Evolutionary conservation across 352 stramenopile genomes (phyloP).

Genomic region (Pythium oligandrum): DNA sequence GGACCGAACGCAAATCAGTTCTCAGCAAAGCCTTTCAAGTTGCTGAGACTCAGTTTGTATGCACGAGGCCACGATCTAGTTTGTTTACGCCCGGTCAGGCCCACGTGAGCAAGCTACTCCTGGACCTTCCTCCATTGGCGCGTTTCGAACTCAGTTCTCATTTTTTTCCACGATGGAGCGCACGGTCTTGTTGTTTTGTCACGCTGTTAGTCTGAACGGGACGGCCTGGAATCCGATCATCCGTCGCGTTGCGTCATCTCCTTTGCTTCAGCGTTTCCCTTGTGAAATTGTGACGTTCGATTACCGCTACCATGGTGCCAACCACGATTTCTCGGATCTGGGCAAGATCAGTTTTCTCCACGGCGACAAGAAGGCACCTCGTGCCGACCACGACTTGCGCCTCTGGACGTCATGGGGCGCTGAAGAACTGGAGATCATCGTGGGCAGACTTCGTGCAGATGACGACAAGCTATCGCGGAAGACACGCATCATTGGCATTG

Average conservation of each 20-base stretch:
- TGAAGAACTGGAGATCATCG: conserved; percentile 7
- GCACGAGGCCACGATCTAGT: too few species aligned
- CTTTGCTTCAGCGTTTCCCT: conserved; percentile 17
- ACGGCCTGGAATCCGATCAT: conserved; percentile 41
- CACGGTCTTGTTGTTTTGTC: conserved; percentile 30
- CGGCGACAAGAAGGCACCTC: conserved; percentile 1
- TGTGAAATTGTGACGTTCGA: conserved; percentile 34
- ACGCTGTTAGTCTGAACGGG: conserved; percentile 40
- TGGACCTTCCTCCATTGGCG: too few species aligned
- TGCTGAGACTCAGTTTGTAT: too few species aligned
- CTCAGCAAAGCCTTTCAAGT: too few species aligned
- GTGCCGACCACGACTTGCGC: conserved; percentile 10
- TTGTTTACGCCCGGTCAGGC: too few species aligned
- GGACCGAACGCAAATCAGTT: too few species aligned
- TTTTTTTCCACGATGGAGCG: neutral
- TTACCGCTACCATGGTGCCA: conserved; percentile 36
- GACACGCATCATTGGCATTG: conserved; percentile 31
- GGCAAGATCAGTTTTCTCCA: conserved; percentile 2
- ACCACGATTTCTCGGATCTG: neutral
- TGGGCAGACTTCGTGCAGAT: conserved; percentile 4
- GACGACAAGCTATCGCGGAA: conserved; percentile 6
- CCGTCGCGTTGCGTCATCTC: conserved; percentile 19
- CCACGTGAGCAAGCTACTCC: too few species aligned
- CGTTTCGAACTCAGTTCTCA: too few species aligned
- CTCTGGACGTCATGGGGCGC: conserved; percentile 4